Evolutionary conservation across 129 eudicot genomes (phyloP).

Genomic region (Erigeron canadensis): DNA sequence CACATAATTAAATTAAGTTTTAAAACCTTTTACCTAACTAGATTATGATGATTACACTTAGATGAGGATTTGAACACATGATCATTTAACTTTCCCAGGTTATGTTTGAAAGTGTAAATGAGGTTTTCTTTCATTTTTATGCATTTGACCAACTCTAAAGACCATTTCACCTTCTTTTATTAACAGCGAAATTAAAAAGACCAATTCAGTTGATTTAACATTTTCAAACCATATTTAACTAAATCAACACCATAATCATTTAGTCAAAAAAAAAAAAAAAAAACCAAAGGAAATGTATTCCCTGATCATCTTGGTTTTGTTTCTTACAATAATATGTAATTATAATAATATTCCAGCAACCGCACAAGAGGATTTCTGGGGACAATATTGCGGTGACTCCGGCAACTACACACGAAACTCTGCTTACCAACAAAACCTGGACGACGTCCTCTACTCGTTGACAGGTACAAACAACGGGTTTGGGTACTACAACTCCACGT

Average conservation of each 20-base stretch:
- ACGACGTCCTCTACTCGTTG: constrained; percentile 9
- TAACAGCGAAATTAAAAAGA: background rate
- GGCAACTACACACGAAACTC: constrained; percentile 17
- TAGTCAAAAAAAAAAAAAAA: background rate
- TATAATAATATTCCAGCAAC: background rate
- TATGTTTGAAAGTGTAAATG: too few relatives aligned
- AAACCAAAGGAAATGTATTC: too few relatives aligned
- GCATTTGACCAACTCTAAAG: too few relatives aligned
- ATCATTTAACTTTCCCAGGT: too few relatives aligned
- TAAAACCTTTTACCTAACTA: too few relatives aligned
- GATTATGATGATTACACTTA: too few relatives aligned
- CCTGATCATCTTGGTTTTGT: constrained; percentile 10
- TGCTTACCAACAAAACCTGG: constrained; percentile 25
- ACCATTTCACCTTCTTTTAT: too few relatives aligned
- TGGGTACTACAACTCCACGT: constrained; percentile 30
- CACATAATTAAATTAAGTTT: too few relatives aligned
- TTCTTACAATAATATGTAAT: background rate
- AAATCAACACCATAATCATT: background rate
- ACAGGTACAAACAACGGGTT: constrained; percentile 23
- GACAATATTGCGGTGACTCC: background rate
- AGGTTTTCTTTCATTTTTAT: too few relatives aligned
- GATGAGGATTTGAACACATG: too few relatives aligned
- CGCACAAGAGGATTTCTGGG: constrained; percentile 17
- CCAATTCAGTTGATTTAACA: background rate
- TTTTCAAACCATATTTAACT: background rate